Evolutionary conservation across 768 basidiomycete genomes (phyloP).

Genomic region (Phallus indusiatus): DNA sequence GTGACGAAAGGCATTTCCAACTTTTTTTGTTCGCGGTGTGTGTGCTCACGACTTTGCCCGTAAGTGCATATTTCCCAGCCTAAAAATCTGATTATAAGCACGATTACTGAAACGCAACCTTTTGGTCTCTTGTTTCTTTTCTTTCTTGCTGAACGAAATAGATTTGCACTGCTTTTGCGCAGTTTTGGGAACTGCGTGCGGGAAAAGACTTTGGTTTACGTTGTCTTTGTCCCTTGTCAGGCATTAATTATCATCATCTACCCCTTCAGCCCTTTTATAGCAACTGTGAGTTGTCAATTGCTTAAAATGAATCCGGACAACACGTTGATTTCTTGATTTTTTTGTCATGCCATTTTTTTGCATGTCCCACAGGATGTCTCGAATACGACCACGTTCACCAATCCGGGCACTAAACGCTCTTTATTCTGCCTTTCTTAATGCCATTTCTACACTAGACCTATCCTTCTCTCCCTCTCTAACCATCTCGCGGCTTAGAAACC

Average conservation of each 20-base stretch:
- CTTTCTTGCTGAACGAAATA: background rate
- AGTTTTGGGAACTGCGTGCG: background rate
- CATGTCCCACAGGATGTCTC: background rate
- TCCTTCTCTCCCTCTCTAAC: slow-evolving; percentile 65
- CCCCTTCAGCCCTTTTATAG: background rate
- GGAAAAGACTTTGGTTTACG: background rate
- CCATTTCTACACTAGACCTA: slow-evolving; percentile 62
- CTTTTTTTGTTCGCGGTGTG: background rate
- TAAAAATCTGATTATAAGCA: background rate
- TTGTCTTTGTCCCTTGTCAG: background rate
- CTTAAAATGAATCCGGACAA: background rate
- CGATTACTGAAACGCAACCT: background rate
- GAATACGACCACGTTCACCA: slow-evolving; percentile 5
- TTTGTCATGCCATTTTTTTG: background rate
- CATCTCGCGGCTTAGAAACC: slow-evolving; percentile 44
- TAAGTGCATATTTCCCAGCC: background rate
- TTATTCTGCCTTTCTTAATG: slow-evolving; percentile 44
- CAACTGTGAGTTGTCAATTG: background rate
- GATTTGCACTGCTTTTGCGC: background rate
- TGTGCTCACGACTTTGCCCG: background rate
- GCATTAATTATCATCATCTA: background rate
- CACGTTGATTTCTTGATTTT: background rate
- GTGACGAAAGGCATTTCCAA: background rate
- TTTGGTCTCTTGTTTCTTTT: background rate
- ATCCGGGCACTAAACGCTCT: slow-evolving; percentile 15